Percentiles rank a stretch among this genome's conserved stretches.
Conservation (phyloP, 2,329 filamentous ascomycete genomes). For the Nigrograna mackinnonii region DNA sequence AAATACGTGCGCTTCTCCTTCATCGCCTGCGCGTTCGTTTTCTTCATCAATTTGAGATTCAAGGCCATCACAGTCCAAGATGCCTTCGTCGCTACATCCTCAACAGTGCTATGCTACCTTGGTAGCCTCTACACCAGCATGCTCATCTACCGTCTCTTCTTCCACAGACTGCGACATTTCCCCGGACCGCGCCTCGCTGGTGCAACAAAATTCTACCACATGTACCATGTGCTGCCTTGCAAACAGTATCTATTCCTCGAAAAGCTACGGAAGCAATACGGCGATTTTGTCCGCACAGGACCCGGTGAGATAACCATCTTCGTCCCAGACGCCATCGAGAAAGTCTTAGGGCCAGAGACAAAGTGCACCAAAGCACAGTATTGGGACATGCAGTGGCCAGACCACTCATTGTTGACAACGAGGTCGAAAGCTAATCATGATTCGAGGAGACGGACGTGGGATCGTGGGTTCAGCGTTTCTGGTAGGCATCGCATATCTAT, state of each 20-base stretch:
- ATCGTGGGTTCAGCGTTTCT: not conserved
- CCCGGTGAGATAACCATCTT: not conserved
- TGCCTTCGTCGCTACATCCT: not conserved
- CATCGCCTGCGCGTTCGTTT: too few species aligned
- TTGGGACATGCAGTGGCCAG: not conserved
- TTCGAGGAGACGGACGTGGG: not conserved
- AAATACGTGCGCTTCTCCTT: too few species aligned
- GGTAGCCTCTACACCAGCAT: slow-evolving; percentile 4
- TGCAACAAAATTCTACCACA: slow-evolving; percentile 11
- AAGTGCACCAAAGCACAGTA: not conserved
- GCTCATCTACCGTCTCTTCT: slow-evolving; percentile 35
- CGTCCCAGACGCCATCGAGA: not conserved
- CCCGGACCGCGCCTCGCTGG: slow-evolving; percentile 35
- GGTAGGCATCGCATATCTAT: too few species aligned
- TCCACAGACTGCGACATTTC: slow-evolving; percentile 42
- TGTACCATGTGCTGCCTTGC: slow-evolving; percentile 8
- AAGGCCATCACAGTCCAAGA: too few species aligned
- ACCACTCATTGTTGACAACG: not conserved
- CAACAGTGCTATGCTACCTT: not conserved
- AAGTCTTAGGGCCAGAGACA: not conserved
- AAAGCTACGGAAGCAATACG: slow-evolving; percentile 36
- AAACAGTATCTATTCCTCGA: slow-evolving; percentile 7
- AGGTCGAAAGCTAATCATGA: not conserved
- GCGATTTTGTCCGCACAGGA: slow-evolving; percentile 15
- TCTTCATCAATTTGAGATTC: too few species aligned